phyloP scores from a whole-genome alignment of 768 basidiomycete genomes.

The Lactifluus volemus region DNA sequence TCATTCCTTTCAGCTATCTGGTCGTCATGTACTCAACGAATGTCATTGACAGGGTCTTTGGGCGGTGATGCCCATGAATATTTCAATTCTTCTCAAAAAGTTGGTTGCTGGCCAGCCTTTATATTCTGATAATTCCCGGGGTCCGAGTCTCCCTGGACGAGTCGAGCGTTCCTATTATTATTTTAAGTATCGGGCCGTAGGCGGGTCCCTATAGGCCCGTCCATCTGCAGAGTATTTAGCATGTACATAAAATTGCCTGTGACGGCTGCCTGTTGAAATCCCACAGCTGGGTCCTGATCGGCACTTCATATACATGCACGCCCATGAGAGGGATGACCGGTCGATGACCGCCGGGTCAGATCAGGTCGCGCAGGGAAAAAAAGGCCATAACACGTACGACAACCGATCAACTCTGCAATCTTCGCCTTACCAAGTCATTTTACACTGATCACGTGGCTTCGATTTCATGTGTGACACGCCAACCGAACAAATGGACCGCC shows the following conservation, averaged over 20 bases:
- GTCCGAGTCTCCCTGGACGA: not conserved
- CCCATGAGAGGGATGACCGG: no score
- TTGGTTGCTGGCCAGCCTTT: not conserved
- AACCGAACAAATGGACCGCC: no score
- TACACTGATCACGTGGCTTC: no score
- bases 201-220: not conserved
- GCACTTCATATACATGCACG: no score
- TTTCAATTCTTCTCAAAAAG: not conserved
- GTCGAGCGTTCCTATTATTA: not conserved
- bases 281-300: no score
- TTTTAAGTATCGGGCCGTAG: not conserved
- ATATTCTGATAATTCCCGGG: not conserved
- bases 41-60: not conserved
- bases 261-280: no score
- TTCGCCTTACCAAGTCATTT: no score
- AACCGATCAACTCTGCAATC: no score
- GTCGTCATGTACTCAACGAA: not conserved
- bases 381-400: no score
- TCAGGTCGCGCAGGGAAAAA: no score
- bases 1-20: not conserved
- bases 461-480: no score
- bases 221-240: not conserved
- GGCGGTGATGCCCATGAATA: not conserved
- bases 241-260: not conserved
- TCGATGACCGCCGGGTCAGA: no score